phyloP scores from a whole-genome alignment of 2,329 filamentous ascomycete genomes.

The Aspergillus ochraceoroseus region DNA sequence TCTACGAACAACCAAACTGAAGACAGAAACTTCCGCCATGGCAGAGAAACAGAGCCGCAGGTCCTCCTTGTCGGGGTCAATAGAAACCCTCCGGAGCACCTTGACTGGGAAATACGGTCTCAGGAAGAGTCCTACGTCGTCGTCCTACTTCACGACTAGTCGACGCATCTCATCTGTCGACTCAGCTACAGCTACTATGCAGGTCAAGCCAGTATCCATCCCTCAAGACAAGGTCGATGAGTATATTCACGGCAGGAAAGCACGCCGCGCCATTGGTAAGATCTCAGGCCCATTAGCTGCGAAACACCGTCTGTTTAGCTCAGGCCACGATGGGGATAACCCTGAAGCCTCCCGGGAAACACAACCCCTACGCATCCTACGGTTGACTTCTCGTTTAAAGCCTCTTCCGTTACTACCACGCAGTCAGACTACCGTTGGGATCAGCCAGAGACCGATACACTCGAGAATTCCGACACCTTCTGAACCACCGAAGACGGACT shows the following conservation, averaged over 20 bases:
- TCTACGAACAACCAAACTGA: no score
- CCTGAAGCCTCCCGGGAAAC: background rate
- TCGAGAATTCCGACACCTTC: constrained; percentile 19
- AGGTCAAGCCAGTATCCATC: constrained; percentile 3
- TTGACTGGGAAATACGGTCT: constrained; percentile 10
- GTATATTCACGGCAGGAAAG: background rate
- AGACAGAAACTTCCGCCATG: no score
- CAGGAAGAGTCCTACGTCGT: no score
- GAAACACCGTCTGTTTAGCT: background rate
- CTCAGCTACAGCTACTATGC: background rate
- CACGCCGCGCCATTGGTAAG: background rate
- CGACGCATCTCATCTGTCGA: background rate
- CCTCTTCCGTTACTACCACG: background rate
- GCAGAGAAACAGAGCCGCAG: constrained; percentile 14
- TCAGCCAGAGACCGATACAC: background rate
- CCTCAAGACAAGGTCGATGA: background rate
- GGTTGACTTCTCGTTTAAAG: background rate
- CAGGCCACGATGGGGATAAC: background rate
- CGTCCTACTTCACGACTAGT: no score
- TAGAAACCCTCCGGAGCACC: constrained; percentile 22
- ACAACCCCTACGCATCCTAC: constrained; percentile 2
- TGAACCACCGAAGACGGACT: constrained; percentile 4
- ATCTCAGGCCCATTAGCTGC: background rate
- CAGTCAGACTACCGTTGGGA: constrained; percentile 4
- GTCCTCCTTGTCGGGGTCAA: constrained; percentile 16